These are phyloP conservation scores for Colletotrichum graminicola DNA, from an alignment of 2,329 filamentous ascomycete genomes.

Conservation along the genomic window DNA sequence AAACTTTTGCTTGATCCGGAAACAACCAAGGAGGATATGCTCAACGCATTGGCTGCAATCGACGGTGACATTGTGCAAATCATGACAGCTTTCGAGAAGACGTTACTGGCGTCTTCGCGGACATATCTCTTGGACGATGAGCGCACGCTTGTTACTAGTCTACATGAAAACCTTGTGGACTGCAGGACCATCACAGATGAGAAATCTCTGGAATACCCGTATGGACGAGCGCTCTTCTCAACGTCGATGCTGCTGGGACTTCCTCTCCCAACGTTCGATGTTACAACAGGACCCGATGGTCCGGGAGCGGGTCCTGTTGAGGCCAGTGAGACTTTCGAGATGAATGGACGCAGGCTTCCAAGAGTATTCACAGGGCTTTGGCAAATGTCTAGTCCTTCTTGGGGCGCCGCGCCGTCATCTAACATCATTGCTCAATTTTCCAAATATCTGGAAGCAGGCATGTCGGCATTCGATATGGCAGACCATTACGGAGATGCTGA, in stretches of 20 bases:
- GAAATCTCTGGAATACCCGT: slow-evolving; percentile 17
- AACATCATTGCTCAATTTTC: slow-evolving; percentile 47
- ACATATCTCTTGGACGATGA: slow-evolving; percentile 41
- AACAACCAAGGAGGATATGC: background rate
- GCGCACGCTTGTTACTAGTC: slow-evolving; percentile 17
- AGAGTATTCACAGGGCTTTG: slow-evolving; percentile 50
- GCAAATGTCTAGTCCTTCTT: slow-evolving; percentile 51
- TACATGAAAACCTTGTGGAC: slow-evolving; percentile 3
- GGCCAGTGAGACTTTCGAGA: slow-evolving; percentile 44
- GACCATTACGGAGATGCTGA: slow-evolving; percentile 49
- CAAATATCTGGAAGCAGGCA: slow-evolving; percentile 45
- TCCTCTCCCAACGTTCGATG: background rate
- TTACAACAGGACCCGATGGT: background rate
- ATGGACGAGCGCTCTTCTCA: slow-evolving; percentile 18
- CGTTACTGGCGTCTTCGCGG: slow-evolving; percentile 44
- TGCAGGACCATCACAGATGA: background rate
- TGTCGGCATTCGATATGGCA: slow-evolving; percentile 52
- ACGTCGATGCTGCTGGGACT: slow-evolving; percentile 19
- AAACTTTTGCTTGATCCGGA: slow-evolving; percentile 10
- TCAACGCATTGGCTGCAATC: slow-evolving; percentile 37
- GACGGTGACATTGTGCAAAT: slow-evolving; percentile 53
- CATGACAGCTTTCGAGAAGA: slow-evolving; percentile 53
- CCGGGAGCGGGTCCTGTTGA: background rate
- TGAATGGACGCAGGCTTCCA: slow-evolving; percentile 45
- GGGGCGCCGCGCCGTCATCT: slow-evolving; percentile 45